Evolutionary conservation across 805 yeast genomes (phyloP), one percentile per base, ranked within the genome.

Genomic region (Lipomyces yamanashiensis): DNA sequence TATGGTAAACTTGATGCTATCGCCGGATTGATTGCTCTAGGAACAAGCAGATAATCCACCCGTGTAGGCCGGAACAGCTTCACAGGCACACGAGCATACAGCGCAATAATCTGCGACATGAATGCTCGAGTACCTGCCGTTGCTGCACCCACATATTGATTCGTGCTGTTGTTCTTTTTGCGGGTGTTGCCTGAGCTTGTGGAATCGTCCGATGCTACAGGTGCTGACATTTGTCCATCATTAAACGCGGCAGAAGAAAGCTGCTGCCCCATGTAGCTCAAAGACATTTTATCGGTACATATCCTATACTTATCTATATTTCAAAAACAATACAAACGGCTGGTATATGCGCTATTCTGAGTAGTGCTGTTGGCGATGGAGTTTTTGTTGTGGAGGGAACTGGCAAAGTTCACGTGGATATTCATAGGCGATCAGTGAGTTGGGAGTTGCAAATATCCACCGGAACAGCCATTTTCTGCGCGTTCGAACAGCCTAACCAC

Each of bases 31-130:
- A 76, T 70, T 3, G 75, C 75, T 40, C 80, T 64, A 4, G 80
- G 76, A 36, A 79, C 69, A 17, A 73, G 72, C 34, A 90, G 78
- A 71, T 90, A 91, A 74, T 93, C 98, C 65, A 93, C 89, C 47
- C 98, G 78, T 3, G 96, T 87, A 0, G 98, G 98, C 41, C 96
- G 80, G 74, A 93, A 93, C 23, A 92, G 80, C 77, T 93, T 92
- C 50, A 91, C 88, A 0, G 87, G 87, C 0, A 96, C 89, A 62
- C 98, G 81, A 50, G 92, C 75, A 73, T 92, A 93, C 37, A 93
- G 78, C 0, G 92, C 79, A 51, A 91, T 87, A 43, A 91, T 68
- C 75, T 92, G 97, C 64, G 90, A 82, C 33, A 58, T 8, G 19
- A 91, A 70, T 0, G 97, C 96, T 43, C 98, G 80, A 4, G 91